Evolutionary conservation across 2,329 filamentous ascomycete genomes (phyloP).

Genomic region (Pyrenophora teres): DNA sequence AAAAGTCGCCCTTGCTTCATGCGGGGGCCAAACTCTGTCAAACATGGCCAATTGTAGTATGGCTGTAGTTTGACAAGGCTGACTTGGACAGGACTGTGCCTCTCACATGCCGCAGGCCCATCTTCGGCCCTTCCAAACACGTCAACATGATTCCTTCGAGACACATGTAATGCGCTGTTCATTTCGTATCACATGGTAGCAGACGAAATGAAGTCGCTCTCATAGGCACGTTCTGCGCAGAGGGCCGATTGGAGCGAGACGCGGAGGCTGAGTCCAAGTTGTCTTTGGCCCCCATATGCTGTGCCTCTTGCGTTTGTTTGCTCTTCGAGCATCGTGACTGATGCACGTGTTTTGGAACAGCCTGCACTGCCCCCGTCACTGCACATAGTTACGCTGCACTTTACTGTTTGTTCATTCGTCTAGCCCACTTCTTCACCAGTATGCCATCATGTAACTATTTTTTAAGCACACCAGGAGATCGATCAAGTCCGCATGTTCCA

Average conservation of each 20-base stretch:
- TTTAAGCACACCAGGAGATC: neutral
- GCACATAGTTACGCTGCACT: neutral
- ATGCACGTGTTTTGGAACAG: conserved; percentile 9
- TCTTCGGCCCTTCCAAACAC: conserved; percentile 3
- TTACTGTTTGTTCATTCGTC: conserved; percentile 1
- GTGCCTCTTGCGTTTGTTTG: conserved; percentile 18
- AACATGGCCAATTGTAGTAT: conserved; percentile 13
- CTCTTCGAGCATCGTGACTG: conserved; percentile 9
- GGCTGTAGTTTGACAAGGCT: conserved; percentile 4
- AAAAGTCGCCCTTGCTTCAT: conserved; percentile 2
- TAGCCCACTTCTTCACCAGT: neutral
- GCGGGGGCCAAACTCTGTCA: conserved; percentile 6
- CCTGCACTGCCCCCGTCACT: conserved; percentile 8
- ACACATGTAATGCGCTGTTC: conserved; percentile 9
- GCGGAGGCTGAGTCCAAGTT: conserved; percentile 13
- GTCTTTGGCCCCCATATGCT: conserved; percentile 17
- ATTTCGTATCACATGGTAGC: conserved; percentile 1
- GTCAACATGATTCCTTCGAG: neutral
- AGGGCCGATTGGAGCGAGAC: conserved; percentile 1
- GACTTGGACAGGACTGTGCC: conserved; percentile 1
- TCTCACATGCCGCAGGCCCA: conserved; percentile 1
- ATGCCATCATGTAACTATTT: conserved; percentile 5
- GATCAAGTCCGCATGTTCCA: conserved; percentile 3
- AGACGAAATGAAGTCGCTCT: conserved; percentile 9
- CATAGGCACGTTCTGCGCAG: conserved; percentile 12